Evolutionary conservation across 2,329 filamentous ascomycete genomes (phyloP), one percentile per base, ranked within the genome.

Genomic region (Aspergillus melleus): DNA sequence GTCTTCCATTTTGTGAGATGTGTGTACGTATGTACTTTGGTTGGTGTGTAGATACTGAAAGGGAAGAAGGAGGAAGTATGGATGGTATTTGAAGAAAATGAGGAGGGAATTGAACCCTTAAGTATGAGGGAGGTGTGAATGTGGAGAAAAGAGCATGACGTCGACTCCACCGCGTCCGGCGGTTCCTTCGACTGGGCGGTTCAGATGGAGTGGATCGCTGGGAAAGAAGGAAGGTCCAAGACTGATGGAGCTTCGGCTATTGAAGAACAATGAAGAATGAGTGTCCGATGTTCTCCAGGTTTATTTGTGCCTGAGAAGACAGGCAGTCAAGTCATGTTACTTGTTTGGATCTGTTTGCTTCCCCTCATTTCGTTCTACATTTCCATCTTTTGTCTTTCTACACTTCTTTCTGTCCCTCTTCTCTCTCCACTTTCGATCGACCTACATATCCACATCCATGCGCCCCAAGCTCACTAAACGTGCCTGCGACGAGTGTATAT

Each of bases 401-500:
- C 6, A 26, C 24, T 8, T 9, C 29, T 30, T 20, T 32, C 49
- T 26, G 42, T 12, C 19, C 32, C 29, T 42, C 20, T 32, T 16
- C 10, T 22, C 22, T 36, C 12, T 42, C 22, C 49, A 19, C 4
- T 32, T 29, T n/a, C n/a, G 24, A 46, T 16, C 32, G 11, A 36
- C 16, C 11, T 12, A 36, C 12, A 36, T 36, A 36, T 16, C 11
- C 14, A 36, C 32, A 49, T 26, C 36, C 44, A 62, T 62, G 60
- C 62, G 60, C 55, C 58, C 49, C n/a, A 51, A 50, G 55, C 55
- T 66, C 42, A 66, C 65, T 22, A 73, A 72, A 66, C 62, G 68
- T 61, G 70, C 71, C 47, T 72, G 70, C 50, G 71, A 73, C 61
- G 59, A 53, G 26, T 73, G 68, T 26, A 73, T 72, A 44, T 63